Percentiles rank a stretch among this genome's conserved stretches.
phyloP scores from a whole-genome alignment of 768 basidiomycete species.

The Lactarius pseudohatsudake region DNA sequence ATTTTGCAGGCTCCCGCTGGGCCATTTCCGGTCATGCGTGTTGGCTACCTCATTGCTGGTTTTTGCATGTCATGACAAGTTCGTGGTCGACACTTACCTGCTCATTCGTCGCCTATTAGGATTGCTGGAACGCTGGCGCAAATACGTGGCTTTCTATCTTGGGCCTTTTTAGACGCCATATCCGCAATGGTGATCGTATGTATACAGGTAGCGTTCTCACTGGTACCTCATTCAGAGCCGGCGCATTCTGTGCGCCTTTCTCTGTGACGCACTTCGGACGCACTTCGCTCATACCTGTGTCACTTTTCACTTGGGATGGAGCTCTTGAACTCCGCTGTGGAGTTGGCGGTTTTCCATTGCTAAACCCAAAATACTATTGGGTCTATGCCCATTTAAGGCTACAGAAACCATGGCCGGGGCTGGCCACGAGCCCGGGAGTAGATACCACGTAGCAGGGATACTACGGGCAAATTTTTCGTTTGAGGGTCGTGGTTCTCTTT shows the following conservation, averaged over 20 bases:
- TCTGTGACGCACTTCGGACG: constrained; percentile 45
- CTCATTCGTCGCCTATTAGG: background rate
- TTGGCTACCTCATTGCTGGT: constrained; percentile 46
- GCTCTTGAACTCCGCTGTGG: constrained; percentile 26
- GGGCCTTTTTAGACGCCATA: constrained; percentile 34
- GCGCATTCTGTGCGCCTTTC: constrained; percentile 43
- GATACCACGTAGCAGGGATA: constrained; percentile 33
- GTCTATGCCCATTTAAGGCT: background rate
- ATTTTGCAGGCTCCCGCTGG: constrained; percentile 43
- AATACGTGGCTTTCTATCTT: constrained; percentile 37
- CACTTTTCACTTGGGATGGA: constrained; percentile 44
- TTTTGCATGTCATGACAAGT: constrained; percentile 48
- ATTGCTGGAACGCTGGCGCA: constrained; percentile 45
- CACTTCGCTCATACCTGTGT: constrained; percentile 37
- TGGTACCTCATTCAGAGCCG: constrained; percentile 30
- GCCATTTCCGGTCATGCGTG: constrained; percentile 47
- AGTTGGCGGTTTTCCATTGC: constrained; percentile 33
- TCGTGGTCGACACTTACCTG: background rate
- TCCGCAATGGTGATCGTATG: background rate
- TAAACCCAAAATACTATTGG: constrained; percentile 32
- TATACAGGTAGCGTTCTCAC: background rate
- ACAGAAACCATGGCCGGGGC: constrained; percentile 34
- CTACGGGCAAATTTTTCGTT: constrained; percentile 38
- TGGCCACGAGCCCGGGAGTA: constrained; percentile 36
- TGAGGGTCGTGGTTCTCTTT: constrained; percentile 28